Percentiles rank a stretch among this genome's conserved stretches.
These are phyloP conservation scores for Jaapia argillacea DNA, from an alignment of 768 basidiomycete genomes.

Conservation along the genomic window DNA sequence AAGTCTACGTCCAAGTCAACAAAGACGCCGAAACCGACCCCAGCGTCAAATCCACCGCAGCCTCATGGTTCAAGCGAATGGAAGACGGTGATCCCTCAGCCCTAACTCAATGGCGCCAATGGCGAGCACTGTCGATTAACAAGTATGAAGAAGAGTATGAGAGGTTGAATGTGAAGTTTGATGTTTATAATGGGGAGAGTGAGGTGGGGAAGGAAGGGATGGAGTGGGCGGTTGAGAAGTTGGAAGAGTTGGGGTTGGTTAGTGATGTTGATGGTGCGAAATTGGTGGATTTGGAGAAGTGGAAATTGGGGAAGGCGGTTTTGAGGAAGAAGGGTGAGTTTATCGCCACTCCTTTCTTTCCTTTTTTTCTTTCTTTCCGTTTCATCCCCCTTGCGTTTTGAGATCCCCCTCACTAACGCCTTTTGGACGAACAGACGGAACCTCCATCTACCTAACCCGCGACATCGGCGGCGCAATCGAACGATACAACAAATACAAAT, in stretches of 20 bases:
- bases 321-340: constrained; percentile 71
- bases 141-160: constrained; percentile 87
- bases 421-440: constrained; percentile 52
- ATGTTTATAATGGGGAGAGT: constrained; percentile 89
- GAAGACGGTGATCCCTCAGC: constrained; percentile 85
- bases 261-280: constrained; percentile 75
- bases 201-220: constrained; percentile 65
- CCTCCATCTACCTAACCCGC: constrained; percentile 88
- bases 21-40: constrained; percentile 70
- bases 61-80: constrained; percentile 89
- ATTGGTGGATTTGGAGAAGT: constrained; percentile 79
- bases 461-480: constrained; percentile 93
- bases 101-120: constrained; percentile 82
- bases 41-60: constrained; percentile 64
- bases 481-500: constrained; percentile 86
- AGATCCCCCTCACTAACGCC: neutral
- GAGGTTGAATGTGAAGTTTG: constrained; percentile 82
- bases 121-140: constrained; percentile 85
- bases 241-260: constrained; percentile 67
- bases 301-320: constrained; percentile 87
- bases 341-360: neutral
- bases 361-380: no score
- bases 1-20: constrained; percentile 93
- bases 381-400: no score
- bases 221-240: constrained; percentile 54